Evolutionary conservation across 306 rosid genomes (phyloP).

Genomic region (Canavalia gladiata): DNA sequence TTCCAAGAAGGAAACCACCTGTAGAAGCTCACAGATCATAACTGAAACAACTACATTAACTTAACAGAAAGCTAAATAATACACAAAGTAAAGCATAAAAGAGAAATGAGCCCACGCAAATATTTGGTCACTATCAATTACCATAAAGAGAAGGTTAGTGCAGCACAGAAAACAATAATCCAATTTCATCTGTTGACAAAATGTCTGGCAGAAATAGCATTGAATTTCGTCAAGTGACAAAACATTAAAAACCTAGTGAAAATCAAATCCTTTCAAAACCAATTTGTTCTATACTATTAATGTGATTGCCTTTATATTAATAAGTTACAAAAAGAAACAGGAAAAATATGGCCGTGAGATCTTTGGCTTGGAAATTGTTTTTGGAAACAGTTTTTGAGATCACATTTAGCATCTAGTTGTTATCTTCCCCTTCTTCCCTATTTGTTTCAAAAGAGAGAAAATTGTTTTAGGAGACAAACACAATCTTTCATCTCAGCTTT

Average conservation of each 20-base stretch:
- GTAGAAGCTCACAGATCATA: constrained; percentile 49
- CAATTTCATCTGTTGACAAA: constrained; percentile 20
- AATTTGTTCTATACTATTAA: not conserved
- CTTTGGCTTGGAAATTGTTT: not conserved
- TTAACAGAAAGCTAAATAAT: constrained; percentile 45
- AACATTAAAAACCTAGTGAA: constrained; percentile 6
- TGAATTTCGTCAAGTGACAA: not conserved
- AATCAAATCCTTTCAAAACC: not conserved
- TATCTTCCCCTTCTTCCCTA: constrained; percentile 25
- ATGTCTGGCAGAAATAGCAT: constrained; percentile 9
- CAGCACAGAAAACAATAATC: not conserved
- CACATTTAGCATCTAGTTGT: constrained; percentile 32
- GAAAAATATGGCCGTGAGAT: not conserved
- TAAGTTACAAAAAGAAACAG: constrained; percentile 11
- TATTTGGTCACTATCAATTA: constrained; percentile 13
- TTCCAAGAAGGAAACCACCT: constrained; percentile 95
- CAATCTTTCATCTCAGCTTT: constrained; percentile 29
- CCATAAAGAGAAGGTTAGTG: not conserved
- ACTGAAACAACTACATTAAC: constrained; percentile 39
- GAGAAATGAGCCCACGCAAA: constrained; percentile 2
- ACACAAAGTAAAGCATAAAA: constrained; percentile 1
- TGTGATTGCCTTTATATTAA: constrained; percentile 23
- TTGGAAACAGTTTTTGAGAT: constrained; percentile 22
- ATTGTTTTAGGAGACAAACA: constrained; percentile 21
- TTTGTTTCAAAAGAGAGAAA: constrained; percentile 24